Conservation (phyloP, 495 filamentous ascomycete genomes). For the Amphirosellinia nigrospora region DNA sequence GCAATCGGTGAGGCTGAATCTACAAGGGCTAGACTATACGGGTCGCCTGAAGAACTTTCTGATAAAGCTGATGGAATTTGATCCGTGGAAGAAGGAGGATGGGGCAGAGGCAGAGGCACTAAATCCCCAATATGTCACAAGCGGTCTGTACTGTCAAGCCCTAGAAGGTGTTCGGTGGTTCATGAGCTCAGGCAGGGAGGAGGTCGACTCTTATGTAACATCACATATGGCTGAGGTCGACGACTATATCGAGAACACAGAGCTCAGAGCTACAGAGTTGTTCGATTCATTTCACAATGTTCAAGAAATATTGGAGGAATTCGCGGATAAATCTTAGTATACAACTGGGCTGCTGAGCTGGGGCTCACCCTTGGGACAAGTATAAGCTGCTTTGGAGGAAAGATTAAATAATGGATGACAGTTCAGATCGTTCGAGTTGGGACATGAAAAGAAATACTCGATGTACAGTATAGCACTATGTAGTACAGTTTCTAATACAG, state of each 20-base stretch:
- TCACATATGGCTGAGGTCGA: constrained; percentile 15
- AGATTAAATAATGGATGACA: not conserved
- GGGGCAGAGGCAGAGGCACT: not conserved
- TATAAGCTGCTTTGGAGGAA: no score
- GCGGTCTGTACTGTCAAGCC: constrained; percentile 21
- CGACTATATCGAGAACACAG: constrained; percentile 16
- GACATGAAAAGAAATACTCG: not conserved
- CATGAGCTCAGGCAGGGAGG: not conserved
- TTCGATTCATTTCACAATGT: constrained; percentile 21
- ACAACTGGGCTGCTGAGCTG: not conserved
- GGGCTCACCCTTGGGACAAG: not conserved
- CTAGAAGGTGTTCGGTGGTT: constrained; percentile 17
- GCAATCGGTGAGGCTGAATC: constrained; percentile 20
- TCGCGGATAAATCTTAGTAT: not conserved
- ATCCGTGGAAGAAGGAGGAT: constrained; percentile 27
- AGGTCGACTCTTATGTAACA: constrained; percentile 16
- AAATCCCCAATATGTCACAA: constrained; percentile 25
- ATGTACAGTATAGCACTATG: not conserved
- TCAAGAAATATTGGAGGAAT: constrained; percentile 13
- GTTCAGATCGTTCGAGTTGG: not conserved
- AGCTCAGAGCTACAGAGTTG: constrained; percentile 4
- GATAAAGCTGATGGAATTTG: constrained; percentile 32
- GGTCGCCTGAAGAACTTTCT: constrained; percentile 32
- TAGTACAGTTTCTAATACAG: not conserved
- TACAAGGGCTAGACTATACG: constrained; percentile 26